Percentiles rank a stretch among this genome's conserved stretches.
phyloP scores from a whole-genome alignment of 2,329 filamentous ascomycete species.

The Fusarium sterilihyphosum region DNA sequence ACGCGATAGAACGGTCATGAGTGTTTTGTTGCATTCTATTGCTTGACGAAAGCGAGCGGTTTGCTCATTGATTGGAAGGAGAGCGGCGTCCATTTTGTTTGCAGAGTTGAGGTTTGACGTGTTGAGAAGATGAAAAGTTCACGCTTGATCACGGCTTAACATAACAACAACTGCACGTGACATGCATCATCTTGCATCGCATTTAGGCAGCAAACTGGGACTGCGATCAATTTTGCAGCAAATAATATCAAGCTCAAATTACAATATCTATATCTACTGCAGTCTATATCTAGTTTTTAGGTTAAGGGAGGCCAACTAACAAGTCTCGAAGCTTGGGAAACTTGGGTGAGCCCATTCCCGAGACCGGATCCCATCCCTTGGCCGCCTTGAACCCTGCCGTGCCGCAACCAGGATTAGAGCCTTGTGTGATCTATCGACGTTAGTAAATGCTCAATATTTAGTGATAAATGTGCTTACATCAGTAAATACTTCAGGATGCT shows the following conservation, averaged over 20 bases:
- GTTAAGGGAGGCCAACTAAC: not conserved
- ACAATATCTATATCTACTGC: not conserved
- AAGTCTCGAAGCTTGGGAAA: not conserved
- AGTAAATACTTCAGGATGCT: not conserved
- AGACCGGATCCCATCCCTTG: conserved; percentile 8
- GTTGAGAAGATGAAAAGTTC: conserved; percentile 1
- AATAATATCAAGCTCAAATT: not conserved
- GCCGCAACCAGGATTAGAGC: not conserved
- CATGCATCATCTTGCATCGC: not conserved
- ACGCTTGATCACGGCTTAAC: not conserved
- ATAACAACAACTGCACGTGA: not conserved
- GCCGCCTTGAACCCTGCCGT: not conserved
- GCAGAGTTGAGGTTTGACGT: not conserved
- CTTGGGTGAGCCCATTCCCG: not conserved
- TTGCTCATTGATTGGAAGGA: conserved; percentile 43
- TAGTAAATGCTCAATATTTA: not conserved
- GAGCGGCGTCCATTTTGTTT: conserved; percentile 23
- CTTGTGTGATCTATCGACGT: not conserved
- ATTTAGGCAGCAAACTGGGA: not conserved
- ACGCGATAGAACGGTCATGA: conserved; percentile 42
- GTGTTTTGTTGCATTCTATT: conserved; percentile 44
- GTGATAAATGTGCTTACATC: not conserved
- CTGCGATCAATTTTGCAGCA: not conserved
- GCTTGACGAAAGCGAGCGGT: conserved; percentile 34
- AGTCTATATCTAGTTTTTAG: rapidly evolving